phyloP scores from a whole-genome alignment of 208 protist species.

The Leishmania gerbilli region DNA sequence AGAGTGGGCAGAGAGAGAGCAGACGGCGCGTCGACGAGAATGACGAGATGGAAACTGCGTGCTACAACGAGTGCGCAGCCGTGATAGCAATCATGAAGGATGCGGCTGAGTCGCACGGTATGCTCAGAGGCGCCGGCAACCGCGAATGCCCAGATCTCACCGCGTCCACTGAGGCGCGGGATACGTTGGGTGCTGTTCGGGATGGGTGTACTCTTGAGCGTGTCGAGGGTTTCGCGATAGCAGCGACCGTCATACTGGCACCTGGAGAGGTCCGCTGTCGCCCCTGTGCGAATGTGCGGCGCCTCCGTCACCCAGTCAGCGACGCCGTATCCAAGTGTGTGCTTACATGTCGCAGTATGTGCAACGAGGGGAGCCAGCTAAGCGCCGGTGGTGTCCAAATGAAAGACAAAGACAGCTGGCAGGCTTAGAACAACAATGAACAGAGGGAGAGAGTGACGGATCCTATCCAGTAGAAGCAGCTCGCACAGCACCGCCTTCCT shows the following conservation, averaged over 20 bases:
- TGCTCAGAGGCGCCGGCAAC: not conserved
- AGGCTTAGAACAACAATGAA: not conserved
- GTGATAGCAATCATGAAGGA: not conserved
- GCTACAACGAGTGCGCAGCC: not conserved
- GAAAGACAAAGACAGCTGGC: not conserved
- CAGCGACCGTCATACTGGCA: slow-evolving; percentile 43
- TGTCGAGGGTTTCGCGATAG: slow-evolving; percentile 49
- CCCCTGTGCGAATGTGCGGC: not conserved
- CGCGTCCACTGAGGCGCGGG: not conserved
- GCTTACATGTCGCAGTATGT: not conserved
- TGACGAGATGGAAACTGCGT: not conserved
- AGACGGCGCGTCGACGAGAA: not conserved
- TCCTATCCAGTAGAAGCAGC: not conserved
- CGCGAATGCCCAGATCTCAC: not conserved
- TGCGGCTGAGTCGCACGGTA: not conserved
- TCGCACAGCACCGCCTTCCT: not conserved
- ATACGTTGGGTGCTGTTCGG: slow-evolving; percentile 20
- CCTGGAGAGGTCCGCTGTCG: slow-evolving; percentile 2
- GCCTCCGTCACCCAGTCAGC: not conserved
- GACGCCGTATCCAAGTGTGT: not conserved
- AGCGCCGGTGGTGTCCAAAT: not conserved
- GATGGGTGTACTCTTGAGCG: slow-evolving; percentile 32
- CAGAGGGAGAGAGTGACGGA: not conserved
- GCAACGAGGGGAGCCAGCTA: not conserved
- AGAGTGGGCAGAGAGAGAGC: not conserved